phyloP scores from a whole-genome alignment of 345 rosid genomes.

The Dipteronia sinensis region DNA sequence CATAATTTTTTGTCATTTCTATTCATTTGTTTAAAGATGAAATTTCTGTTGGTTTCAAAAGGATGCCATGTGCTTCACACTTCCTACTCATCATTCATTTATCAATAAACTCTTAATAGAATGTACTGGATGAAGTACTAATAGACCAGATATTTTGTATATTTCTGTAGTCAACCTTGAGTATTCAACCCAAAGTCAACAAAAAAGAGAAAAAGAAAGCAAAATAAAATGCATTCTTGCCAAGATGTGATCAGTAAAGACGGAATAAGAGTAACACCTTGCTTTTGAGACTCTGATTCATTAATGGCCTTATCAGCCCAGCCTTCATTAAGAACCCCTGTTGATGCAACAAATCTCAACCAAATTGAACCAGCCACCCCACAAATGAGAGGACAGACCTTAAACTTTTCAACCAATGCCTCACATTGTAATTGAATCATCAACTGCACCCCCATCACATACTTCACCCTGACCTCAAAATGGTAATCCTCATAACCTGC shows the following conservation, averaged over 20 bases:
- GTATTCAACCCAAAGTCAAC: background rate
- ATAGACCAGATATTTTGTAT: background rate
- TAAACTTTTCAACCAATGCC: slow-evolving; percentile 60
- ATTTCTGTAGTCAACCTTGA: background rate
- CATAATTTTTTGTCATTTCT: background rate
- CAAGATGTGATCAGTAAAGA: background rate
- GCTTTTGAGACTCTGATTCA: slow-evolving; percentile 52
- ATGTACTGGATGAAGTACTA: background rate
- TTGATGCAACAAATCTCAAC: slow-evolving; percentile 51
- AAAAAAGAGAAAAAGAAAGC: background rate
- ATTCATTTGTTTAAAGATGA: background rate
- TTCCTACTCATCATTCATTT: background rate
- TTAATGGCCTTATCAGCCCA: slow-evolving; percentile 64
- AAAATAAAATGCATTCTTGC: background rate
- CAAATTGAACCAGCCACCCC: slow-evolving; percentile 61
- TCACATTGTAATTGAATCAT: slow-evolving; percentile 76
- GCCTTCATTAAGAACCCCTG: slow-evolving; percentile 48
- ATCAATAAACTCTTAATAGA: background rate
- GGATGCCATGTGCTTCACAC: background rate
- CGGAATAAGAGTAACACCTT: slow-evolving; percentile 28
- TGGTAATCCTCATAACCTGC: slow-evolving; percentile 54
- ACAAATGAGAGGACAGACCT: slow-evolving; percentile 60
- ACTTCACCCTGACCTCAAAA: slow-evolving; percentile 65
- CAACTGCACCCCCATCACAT: slow-evolving; percentile 65
- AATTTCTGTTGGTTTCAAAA: background rate